Evolutionary conservation across 2,329 filamentous ascomycete genomes (phyloP).

Genomic region (Fusarium euwallaceae): DNA sequence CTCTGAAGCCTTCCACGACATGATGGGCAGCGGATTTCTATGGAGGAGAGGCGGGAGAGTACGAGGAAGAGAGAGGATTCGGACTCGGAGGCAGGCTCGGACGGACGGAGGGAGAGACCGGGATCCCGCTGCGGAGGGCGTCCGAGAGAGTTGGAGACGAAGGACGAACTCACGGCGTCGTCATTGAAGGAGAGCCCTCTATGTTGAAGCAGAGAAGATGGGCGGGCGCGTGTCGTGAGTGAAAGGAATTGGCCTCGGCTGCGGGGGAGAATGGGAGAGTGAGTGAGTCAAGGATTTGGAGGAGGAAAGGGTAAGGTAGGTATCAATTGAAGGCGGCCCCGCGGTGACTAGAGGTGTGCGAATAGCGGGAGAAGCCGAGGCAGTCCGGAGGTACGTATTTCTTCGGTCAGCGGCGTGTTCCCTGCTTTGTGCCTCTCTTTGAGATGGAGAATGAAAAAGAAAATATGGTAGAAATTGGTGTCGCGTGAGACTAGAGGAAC

Average conservation of each 20-base stretch:
- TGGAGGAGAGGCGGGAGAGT: conserved; percentile 21
- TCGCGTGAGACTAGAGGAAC: conserved; percentile 23
- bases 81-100: conserved; percentile 45
- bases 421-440: conserved; percentile 4
- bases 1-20: conserved; percentile 95
- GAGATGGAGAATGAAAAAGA: conserved; percentile 6
- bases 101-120: conserved; percentile 44
- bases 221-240: conserved; percentile 24
- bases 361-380: conserved; percentile 48
- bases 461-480: conserved; percentile 14
- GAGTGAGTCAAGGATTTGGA: conserved; percentile 40
- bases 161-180: conserved; percentile 45
- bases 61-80: conserved; percentile 25
- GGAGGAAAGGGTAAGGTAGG: conserved; percentile 26
- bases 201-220: conserved; percentile 17
- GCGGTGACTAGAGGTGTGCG: conserved; percentile 17
- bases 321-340: conserved; percentile 3
- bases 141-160: conserved; percentile 39
- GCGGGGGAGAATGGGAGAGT: conserved; percentile 9
- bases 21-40: conserved; percentile 56
- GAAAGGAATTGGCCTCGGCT: conserved; percentile 25
- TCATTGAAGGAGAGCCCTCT: conserved; percentile 41
- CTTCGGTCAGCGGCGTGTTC: conserved; percentile 18
- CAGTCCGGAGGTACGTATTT: conserved; percentile 35
- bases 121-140: conserved; percentile 39